These are phyloP conservation scores for Zygosaccharomyces lentus DNA, from an alignment of 805 yeast genomes.

Conservation along the genomic window DNA sequence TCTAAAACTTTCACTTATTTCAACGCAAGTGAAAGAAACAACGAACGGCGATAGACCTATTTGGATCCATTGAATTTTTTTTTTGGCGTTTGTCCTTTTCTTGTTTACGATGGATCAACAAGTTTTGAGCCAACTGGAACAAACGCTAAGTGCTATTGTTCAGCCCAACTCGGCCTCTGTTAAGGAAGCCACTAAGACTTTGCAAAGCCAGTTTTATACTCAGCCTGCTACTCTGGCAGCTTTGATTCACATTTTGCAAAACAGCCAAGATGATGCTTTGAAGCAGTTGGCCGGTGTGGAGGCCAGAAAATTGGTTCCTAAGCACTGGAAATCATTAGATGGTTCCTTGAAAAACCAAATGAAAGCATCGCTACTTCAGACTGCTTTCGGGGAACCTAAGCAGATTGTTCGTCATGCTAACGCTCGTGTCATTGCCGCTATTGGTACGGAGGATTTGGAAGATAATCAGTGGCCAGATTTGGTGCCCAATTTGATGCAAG, in stretches of 20 bases:
- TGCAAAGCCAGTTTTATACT: conserved; percentile 70
- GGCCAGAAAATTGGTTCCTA: conserved; percentile 74
- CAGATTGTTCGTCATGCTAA: conserved; percentile 78
- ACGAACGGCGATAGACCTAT: neutral
- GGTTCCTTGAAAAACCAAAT: conserved; percentile 53
- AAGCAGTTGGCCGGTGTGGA: conserved; percentile 96
- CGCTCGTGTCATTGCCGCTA: conserved; percentile 84
- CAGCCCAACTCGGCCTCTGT: conserved; percentile 78
- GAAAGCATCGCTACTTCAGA: conserved; percentile 61
- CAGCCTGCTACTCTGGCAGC: conserved; percentile 74
- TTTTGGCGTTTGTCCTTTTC: neutral
- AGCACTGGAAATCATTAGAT: conserved; percentile 57
- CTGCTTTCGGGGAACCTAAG: conserved; percentile 60
- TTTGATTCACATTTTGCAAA: conserved; percentile 73
- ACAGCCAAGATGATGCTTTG: conserved; percentile 61
- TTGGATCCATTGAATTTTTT: neutral
- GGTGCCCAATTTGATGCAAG: conserved; percentile 63
- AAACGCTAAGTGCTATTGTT: conserved; percentile 70
- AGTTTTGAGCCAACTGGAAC: conserved; percentile 67
- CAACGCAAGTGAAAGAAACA: neutral
- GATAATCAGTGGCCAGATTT: conserved; percentile 70
- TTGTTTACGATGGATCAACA: conserved; percentile 56
- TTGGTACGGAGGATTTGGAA: conserved; percentile 72
- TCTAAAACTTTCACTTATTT: neutral
- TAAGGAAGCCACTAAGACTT: conserved; percentile 73